phyloP scores from a whole-genome alignment of 2,329 filamentous ascomycete species.

The Microthyrium microscopicum region DNA sequence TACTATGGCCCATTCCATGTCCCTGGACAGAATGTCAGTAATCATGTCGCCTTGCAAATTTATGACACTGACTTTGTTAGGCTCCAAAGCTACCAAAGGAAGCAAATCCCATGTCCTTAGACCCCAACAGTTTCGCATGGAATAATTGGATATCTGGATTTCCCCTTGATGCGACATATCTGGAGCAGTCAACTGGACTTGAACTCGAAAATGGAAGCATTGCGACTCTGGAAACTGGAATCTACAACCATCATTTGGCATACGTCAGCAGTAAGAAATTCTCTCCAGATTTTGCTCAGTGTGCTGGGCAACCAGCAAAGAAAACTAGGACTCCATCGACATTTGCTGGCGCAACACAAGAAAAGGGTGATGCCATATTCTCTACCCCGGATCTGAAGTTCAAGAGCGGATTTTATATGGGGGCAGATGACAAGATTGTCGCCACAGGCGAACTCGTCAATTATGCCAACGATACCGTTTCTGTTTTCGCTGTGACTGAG shows the following conservation, averaged over 20 bases:
- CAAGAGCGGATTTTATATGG: conserved; percentile 3
- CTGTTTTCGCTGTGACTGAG: background rate
- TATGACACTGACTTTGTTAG: background rate
- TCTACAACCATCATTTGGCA: conserved; percentile 4
- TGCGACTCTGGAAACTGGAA: background rate
- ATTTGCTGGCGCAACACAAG: background rate
- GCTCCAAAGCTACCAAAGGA: background rate
- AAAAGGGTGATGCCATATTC: background rate
- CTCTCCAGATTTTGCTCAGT: background rate
- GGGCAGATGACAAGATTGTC: background rate
- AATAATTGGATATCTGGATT: background rate
- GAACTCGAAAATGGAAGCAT: background rate
- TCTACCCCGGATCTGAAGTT: background rate
- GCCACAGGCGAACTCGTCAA: conserved; percentile 1
- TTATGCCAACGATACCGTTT: conserved; percentile 1
- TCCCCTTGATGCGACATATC: background rate
- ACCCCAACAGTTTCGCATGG: background rate
- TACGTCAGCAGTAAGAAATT: background rate
- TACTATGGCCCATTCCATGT: background rate
- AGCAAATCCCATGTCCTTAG: background rate
- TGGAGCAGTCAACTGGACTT: background rate
- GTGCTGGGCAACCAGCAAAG: background rate
- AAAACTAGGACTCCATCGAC: background rate
- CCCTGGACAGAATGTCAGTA: too few relatives aligned
- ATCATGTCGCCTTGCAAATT: too few relatives aligned